A percentile compares a stretch with the other conserved stretches of the same genome.
phyloP scores from a whole-genome alignment of 306 rosid species.

The Gastrolobium bilobum region DNA sequence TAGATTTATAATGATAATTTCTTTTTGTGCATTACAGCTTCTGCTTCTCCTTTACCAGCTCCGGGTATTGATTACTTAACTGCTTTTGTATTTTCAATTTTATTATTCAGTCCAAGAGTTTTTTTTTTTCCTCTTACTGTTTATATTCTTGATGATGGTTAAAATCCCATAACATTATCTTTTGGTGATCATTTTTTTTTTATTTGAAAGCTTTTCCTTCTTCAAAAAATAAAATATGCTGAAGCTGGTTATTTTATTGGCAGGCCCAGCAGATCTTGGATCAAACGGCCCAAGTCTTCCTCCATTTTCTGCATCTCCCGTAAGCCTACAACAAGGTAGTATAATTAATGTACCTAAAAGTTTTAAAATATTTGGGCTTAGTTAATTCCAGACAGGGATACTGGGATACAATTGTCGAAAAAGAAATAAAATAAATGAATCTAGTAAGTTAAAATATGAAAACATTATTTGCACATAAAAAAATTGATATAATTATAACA shows the following conservation, averaged over 20 bases:
- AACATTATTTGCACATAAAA: not conserved
- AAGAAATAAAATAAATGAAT: not conserved
- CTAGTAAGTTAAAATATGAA: not conserved
- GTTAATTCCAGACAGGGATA: not conserved
- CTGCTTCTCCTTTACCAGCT: slow-evolving; percentile 67
- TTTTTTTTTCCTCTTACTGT: not conserved
- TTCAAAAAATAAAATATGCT: not conserved
- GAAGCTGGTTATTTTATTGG: slow-evolving; percentile 22
- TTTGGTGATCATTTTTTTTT: too few relatives aligned
- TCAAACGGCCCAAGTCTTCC: slow-evolving; percentile 45
- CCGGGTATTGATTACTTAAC: slow-evolving; percentile 59
- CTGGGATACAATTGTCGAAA: not conserved
- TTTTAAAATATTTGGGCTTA: not conserved
- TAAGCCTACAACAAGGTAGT: slow-evolving; percentile 64
- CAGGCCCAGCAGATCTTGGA: slow-evolving; percentile 56
- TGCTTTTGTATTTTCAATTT: not conserved
- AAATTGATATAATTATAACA: not conserved
- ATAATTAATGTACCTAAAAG: not conserved
- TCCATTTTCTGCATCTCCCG: slow-evolving; percentile 53
- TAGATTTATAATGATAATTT: slow-evolving; percentile 33
- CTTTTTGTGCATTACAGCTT: slow-evolving; percentile 59
- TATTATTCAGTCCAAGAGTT: slow-evolving; percentile 14
- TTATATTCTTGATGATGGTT: not conserved
- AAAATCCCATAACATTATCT: too few relatives aligned
- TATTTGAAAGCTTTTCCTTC: not conserved